Evolutionary conservation across 2,329 filamentous ascomycete genomes (phyloP).

Genomic region (Pseudogymnoascus sp.): DNA sequence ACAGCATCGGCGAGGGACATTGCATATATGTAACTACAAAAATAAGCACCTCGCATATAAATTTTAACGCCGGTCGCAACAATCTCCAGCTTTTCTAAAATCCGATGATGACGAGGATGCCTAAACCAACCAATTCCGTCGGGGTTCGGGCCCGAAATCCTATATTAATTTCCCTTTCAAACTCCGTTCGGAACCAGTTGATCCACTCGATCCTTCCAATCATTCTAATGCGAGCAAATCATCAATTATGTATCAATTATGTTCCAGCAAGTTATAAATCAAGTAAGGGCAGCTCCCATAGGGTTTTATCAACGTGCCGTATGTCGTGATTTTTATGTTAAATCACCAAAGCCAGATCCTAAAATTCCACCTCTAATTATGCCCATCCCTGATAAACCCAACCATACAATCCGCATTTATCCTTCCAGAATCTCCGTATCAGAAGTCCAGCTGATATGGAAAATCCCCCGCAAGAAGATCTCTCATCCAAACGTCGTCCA

Average conservation of each 20-base stretch:
- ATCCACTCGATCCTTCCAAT: neutral
- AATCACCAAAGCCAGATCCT: neutral
- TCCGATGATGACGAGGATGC: neutral
- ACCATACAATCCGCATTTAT: neutral
- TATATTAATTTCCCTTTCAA: neutral
- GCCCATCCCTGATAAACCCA: neutral
- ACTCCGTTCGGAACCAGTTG: neutral
- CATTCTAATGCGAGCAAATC: neutral
- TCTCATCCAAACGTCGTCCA: constrained; percentile 2
- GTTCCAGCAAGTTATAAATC: neutral
- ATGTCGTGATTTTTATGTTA: neutral
- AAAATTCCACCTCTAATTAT: neutral
- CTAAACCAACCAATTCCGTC: neutral
- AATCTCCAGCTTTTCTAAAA: neutral
- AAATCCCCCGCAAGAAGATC: constrained; percentile 6
- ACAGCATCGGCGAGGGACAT: neutral
- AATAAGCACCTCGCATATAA: neutral
- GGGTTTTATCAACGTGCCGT: neutral
- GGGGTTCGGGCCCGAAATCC: neutral
- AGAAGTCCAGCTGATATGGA: constrained; percentile 4
- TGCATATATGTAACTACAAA: neutral
- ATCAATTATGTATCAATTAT: neutral
- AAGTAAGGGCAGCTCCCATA: neutral
- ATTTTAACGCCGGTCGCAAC: neutral
- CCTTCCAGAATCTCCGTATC: neutral